Evolutionary conservation across 352 stramenopile genomes (phyloP).

Genomic region (Globisporangium takayamanum): DNA sequence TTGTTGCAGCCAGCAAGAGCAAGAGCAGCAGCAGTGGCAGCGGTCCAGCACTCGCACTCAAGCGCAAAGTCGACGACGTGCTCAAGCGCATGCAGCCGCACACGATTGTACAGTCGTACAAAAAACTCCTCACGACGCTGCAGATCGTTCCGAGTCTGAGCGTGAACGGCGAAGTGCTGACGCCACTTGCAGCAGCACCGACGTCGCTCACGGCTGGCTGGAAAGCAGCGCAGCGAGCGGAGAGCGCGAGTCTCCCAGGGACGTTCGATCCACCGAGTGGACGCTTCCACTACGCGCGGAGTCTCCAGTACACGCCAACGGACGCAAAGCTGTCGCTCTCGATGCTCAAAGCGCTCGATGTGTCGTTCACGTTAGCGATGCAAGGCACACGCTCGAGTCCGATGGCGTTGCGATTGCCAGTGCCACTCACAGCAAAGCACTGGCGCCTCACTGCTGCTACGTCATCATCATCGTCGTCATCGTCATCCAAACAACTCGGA

Average conservation of each 20-base stretch:
- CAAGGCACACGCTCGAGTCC: slow-evolving; percentile 8
- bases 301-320: slow-evolving; percentile 20
- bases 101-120: slow-evolving; percentile 45
- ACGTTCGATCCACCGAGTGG: slow-evolving; percentile 20
- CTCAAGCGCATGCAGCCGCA: slow-evolving; percentile 48
- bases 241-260: background rate
- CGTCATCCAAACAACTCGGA: slow-evolving; percentile 27
- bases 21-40: background rate
- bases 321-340: slow-evolving; percentile 23
- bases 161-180: slow-evolving; percentile 34
- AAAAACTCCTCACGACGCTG: slow-evolving; percentile 29
- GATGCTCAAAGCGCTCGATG: slow-evolving; percentile 20
- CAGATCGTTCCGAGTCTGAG: slow-evolving; percentile 23
- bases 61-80: slow-evolving; percentile 40
- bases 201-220: slow-evolving; percentile 13
- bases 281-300: slow-evolving; percentile 30
- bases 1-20: background rate
- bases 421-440: slow-evolving; percentile 13
- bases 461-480: slow-evolving; percentile 19
- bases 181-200: slow-evolving; percentile 12
- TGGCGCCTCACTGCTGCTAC: slow-evolving; percentile 27
- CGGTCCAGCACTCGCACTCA: slow-evolving; percentile 4
- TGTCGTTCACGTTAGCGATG: slow-evolving; percentile 18
- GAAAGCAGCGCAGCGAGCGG: slow-evolving; percentile 11
- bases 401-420: slow-evolving; percentile 9